Conservation (phyloP, 2,329 filamentous ascomycete species). For the Alternaria conjuncta region DNA sequence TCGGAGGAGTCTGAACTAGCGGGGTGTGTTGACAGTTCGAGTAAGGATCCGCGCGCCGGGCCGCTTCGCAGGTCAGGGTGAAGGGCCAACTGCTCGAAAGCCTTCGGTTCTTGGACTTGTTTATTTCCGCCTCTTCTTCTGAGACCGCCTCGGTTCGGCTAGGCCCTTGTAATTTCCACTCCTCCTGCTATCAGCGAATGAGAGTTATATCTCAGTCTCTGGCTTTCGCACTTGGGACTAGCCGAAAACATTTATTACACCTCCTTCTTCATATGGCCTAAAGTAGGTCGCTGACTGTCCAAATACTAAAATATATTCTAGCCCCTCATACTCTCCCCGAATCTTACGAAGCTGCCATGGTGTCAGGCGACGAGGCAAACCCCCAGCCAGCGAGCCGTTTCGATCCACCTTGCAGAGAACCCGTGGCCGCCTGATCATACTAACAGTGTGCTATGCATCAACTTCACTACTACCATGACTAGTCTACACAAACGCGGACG, state of each 20-base stretch:
- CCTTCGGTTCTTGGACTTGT: not conserved
- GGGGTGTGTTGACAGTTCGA: not conserved
- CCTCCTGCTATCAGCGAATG: not conserved
- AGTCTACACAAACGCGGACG: not conserved
- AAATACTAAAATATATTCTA: not conserved
- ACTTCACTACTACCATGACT: not conserved
- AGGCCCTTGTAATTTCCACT: not conserved
- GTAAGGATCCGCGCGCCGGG: not conserved
- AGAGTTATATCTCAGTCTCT: not conserved
- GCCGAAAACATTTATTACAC: constrained; percentile 1
- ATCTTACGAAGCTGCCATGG: not conserved
- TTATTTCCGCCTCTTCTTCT: not conserved
- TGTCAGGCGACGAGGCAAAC: not conserved
- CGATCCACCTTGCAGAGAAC: not conserved
- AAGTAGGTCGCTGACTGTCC: not conserved
- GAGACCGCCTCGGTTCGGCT: not conserved
- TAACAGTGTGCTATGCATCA: not conserved
- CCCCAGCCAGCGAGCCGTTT: not conserved
- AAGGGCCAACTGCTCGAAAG: not conserved
- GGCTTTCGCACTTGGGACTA: not conserved
- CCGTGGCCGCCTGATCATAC: not conserved
- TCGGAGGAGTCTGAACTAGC: not conserved
- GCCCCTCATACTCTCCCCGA: not conserved
- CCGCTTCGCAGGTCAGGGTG: not conserved
- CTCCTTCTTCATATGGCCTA: not conserved